phyloP scores from a whole-genome alignment of 345 rosid species.

The Acer saccharum region DNA sequence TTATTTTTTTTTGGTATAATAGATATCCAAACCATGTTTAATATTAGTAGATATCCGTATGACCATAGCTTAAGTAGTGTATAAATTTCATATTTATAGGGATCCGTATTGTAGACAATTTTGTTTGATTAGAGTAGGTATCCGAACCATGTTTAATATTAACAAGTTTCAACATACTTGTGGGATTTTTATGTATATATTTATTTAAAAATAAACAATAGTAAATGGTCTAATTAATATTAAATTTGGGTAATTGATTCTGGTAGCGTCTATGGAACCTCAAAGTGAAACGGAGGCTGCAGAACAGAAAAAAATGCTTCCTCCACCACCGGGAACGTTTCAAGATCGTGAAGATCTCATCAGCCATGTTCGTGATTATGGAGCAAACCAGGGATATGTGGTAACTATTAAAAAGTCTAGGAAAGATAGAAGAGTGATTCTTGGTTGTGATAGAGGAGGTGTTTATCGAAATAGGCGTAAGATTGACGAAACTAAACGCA shows the following conservation, averaged over 20 bases:
- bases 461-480: constrained; percentile 50
- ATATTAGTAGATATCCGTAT: too few species aligned
- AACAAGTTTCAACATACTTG: too few species aligned
- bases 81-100: too few species aligned
- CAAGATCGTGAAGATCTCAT: constrained; percentile 47
- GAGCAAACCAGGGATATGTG: constrained; percentile 49
- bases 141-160: too few species aligned
- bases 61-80: too few species aligned
- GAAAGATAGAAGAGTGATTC: constrained; percentile 50
- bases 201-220: too few species aligned
- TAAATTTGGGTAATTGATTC: not conserved
- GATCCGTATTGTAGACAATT: too few species aligned
- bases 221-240: not conserved
- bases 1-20: too few species aligned
- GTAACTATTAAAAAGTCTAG: constrained; percentile 55
- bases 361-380: constrained; percentile 43
- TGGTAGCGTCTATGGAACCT: constrained; percentile 12
- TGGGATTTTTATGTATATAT: too few species aligned
- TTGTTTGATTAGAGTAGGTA: too few species aligned
- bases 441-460: constrained; percentile 57
- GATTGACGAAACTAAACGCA: constrained; percentile 50
- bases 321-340: constrained; percentile 42
- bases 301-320: constrained; percentile 39
- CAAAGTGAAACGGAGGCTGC: constrained; percentile 23
- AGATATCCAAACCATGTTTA: too few species aligned